phyloP scores from a whole-genome alignment of 2,329 filamentous ascomycete species.

The Drechslerella dactyloides region DNA sequence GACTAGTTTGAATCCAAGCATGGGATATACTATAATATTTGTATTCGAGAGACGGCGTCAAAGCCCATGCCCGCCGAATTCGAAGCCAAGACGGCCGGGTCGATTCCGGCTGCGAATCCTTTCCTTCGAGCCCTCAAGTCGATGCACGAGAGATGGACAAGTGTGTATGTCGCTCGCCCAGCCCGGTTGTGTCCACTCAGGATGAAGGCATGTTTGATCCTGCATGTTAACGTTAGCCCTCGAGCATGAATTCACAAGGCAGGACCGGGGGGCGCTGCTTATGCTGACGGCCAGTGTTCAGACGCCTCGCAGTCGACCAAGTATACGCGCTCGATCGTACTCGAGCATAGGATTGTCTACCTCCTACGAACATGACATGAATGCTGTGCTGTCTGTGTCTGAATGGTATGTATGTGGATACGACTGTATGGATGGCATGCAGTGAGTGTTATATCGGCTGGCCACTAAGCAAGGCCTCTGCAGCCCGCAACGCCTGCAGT shows the following conservation, averaged over 20 bases:
- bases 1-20: not conserved
- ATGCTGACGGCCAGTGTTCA: not conserved
- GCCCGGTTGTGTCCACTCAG: not conserved
- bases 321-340: not conserved
- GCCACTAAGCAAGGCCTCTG: not conserved
- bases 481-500: not conserved
- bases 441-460: not conserved
- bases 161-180: not conserved
- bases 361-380: not conserved
- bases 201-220: too few relatives aligned
- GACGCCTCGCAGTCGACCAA: not conserved
- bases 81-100: conserved; percentile 4
- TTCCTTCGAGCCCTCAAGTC: not conserved
- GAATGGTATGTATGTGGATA: not conserved
- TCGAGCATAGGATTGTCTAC: too few relatives aligned
- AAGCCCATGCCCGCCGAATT: not conserved
- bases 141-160: not conserved
- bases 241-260: not conserved
- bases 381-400: conserved; percentile 10
- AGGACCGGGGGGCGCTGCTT: not conserved
- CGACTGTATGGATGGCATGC: conserved; percentile 2
- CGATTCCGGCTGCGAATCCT: too few relatives aligned
- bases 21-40: not conserved
- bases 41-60: not conserved
- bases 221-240: not conserved